Evolutionary conservation across 164 flowering plant species (phyloP).

Genomic region (Warburgia ugandensis): DNA sequence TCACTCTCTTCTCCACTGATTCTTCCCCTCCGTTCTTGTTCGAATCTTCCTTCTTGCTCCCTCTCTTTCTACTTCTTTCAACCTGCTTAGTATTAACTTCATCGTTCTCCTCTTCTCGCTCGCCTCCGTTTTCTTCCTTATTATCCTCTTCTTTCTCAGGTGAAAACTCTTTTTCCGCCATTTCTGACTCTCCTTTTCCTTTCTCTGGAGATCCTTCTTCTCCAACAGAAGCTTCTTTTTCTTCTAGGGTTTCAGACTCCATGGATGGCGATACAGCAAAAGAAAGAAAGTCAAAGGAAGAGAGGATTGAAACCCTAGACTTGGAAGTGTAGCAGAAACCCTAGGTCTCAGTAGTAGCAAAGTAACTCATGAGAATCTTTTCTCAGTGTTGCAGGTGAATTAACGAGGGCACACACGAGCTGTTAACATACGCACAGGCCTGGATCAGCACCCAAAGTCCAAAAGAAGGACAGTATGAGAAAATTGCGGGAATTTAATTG

Average conservation of each 20-base stretch:
- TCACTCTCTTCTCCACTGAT: constrained; percentile 2
- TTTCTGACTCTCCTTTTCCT: constrained; percentile 11
- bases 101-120: constrained; percentile 14
- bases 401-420: no score
- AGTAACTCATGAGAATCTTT: no score
- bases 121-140: constrained; percentile 10
- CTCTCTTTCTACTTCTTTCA: constrained; percentile 2
- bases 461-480: no score
- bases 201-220: constrained; percentile 14
- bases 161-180: constrained; percentile 11
- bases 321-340: no score
- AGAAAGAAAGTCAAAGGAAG: no score
- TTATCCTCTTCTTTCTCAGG: constrained; percentile 7
- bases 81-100: constrained; percentile 6
- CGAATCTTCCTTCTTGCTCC: constrained; percentile 1
- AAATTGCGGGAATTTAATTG: no score
- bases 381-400: no score
- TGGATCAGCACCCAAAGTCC: no score
- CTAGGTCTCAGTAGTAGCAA: no score
- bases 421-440: no score
- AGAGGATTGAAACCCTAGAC: no score
- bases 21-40: constrained; percentile 2
- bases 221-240: constrained; percentile 8
- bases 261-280: no score
- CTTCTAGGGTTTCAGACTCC: constrained; percentile 30